Base-by-base conservation (phyloP, 2,329 filamentous ascomycete genomes). In the Scorias spongiosa region DNA sequence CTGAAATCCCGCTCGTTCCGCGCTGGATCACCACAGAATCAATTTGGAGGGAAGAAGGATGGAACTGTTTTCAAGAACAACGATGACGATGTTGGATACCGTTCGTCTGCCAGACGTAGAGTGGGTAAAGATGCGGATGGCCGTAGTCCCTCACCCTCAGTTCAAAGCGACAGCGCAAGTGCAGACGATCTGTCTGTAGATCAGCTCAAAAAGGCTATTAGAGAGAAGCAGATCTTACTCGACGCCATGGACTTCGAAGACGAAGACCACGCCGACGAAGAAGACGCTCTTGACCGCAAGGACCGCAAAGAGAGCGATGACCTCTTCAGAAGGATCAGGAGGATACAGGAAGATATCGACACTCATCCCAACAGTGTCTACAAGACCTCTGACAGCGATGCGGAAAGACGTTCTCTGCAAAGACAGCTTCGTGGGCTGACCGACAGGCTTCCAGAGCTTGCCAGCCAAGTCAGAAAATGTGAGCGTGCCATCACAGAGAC, bases 181-280 rank as follows among this genome's bases (percentile, higher is more conserved):
- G 80, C 78, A 42, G 89, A 96, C 37, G 91, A 96, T 12, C 61
- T 94, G 52, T 80, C 78, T 4, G 63, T 93, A 26, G 89, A 96
- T 26, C 88, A 96, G 61, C 67, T 98, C 46, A 81, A 77, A 53
- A 98, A 98, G 70, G 86, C 84, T 61, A 86, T 98, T 47, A 80
- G 80, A 45, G 91, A 98, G 69, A 91, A 93, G 65, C 86, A 95
- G 63, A 80, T 98, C 37, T 71, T 98, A 49, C 70, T 98, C 11
- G 89, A 98, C 63, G 91, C 91, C 0, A 89, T 95, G 66, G 91
- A 98, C 59, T 95, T 95, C 62, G 82, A 84, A 49, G 91, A 96
- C 54, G 89, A 96, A 66, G 85, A 84, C 57, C 78, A 81, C 32
- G 75, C 78, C 3, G 91, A 98, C 55, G 84, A 96, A 57, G 89